Percentiles rank a stretch among this genome's conserved stretches.
Conservation (phyloP, 192 early-diverging fungal species). For the Backusella sp. region DNA sequence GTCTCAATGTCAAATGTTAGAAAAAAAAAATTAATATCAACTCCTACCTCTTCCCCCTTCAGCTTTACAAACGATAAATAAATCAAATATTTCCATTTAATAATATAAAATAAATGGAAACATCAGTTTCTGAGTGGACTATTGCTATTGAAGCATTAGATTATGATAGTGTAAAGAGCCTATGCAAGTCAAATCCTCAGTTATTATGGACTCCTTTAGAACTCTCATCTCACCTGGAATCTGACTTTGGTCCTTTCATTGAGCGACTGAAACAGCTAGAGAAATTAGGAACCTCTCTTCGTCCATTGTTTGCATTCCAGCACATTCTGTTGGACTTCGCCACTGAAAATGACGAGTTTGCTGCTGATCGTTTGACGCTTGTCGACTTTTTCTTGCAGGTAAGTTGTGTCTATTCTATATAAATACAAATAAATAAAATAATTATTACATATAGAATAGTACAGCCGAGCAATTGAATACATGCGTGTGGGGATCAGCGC, state of each 20-base stretch:
- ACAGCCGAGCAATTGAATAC: slow-evolving; percentile 18
- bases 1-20: background rate
- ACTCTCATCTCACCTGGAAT: background rate
- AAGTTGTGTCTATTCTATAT: background rate
- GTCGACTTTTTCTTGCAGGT: slow-evolving; percentile 16
- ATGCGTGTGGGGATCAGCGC: slow-evolving; percentile 13
- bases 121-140: slow-evolving; percentile 9
- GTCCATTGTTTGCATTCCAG: slow-evolving; percentile 12
- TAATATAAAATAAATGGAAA: background rate
- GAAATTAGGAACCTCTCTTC: slow-evolving; percentile 9
- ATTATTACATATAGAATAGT: background rate
- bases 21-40: background rate
- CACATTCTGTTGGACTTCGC: slow-evolving; percentile 7
- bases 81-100: background rate
- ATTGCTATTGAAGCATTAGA: slow-evolving; percentile 17
- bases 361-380: slow-evolving; percentile 8
- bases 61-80: no score
- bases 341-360: background rate
- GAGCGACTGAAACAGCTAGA: background rate
- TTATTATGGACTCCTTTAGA: slow-evolving; percentile 16
- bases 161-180: background rate
- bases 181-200: slow-evolving; percentile 7
- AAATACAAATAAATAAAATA: background rate
- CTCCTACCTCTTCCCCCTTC: background rate
- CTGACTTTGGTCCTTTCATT: slow-evolving; percentile 15